Conservation (phyloP, 2,329 filamentous ascomycete species). For the Neoarthrinium moseri region DNA sequence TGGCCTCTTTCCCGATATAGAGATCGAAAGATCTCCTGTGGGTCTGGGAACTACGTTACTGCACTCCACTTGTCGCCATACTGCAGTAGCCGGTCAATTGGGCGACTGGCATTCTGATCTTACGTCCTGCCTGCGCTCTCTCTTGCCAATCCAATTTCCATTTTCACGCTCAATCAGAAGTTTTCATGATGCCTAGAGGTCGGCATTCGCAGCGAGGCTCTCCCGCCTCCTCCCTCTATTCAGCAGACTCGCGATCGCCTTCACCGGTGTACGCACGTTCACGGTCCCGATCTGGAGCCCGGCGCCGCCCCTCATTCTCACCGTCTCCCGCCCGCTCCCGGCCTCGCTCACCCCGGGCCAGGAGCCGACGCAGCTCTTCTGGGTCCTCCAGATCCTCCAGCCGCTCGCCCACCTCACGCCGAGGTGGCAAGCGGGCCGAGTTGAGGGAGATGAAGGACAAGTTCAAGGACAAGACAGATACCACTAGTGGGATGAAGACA, state of each 20-base stretch:
- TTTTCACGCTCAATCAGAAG: no score
- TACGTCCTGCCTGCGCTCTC: background rate
- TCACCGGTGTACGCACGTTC: slow-evolving; percentile 3
- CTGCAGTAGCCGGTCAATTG: no score
- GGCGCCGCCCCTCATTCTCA: background rate
- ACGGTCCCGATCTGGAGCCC: background rate
- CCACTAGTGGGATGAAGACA: slow-evolving; percentile 24
- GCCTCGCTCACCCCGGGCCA: background rate
- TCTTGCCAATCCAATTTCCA: background rate
- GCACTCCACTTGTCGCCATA: no score
- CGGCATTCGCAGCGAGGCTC: background rate
- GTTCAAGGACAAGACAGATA: slow-evolving; percentile 16
- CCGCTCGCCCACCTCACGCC: background rate
- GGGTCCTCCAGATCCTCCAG: slow-evolving; percentile 8
- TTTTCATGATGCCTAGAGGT: background rate
- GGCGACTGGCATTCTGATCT: no score
- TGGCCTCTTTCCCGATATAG: no score
- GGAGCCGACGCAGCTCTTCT: slow-evolving; percentile 2
- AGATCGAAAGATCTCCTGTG: no score
- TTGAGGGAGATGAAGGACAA: slow-evolving; percentile 30
- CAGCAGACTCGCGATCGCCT: slow-evolving; percentile 4
- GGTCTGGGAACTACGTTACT: no score
- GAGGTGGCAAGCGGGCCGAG: background rate
- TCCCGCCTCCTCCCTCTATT: background rate
- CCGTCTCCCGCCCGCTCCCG: slow-evolving; percentile 2